These are phyloP conservation scores for Drosera capensis DNA, from an alignment of 148 eudicot species.

Conservation along the genomic window DNA sequence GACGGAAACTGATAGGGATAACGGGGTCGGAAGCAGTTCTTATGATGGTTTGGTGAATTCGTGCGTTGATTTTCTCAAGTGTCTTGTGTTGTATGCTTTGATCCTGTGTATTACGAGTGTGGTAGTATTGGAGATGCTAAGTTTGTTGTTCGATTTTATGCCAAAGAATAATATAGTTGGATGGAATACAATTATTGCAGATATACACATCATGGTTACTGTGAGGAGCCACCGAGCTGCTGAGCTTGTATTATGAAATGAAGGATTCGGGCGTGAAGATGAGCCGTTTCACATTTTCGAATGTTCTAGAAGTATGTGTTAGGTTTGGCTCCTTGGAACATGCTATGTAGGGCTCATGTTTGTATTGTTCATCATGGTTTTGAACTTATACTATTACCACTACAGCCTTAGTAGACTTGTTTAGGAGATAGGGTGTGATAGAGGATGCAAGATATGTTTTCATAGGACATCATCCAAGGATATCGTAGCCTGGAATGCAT, in stretches of 20 bases:
- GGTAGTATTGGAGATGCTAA: constrained; percentile 68
- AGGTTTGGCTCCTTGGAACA: constrained; percentile 74
- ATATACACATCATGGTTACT: constrained; percentile 75
- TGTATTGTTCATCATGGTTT: constrained; percentile 71
- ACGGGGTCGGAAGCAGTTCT: constrained; percentile 28
- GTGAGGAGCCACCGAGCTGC: constrained; percentile 82
- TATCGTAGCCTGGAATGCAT: constrained; percentile 70
- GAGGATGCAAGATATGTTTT: constrained; percentile 70
- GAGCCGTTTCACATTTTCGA: constrained; percentile 82
- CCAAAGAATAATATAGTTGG: constrained; percentile 64
- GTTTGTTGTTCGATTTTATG: constrained; percentile 54
- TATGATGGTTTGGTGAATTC: constrained; percentile 64
- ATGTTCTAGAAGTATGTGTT: constrained; percentile 53
- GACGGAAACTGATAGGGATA: constrained; percentile 52
- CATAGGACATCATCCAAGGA: constrained; percentile 58
- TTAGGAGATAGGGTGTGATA: constrained; percentile 89
- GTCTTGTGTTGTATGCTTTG: constrained; percentile 50
- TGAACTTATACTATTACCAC: constrained; percentile 55
- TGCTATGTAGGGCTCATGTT: constrained; percentile 83
- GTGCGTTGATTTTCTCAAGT: constrained; percentile 57
- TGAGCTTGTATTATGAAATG: constrained; percentile 65
- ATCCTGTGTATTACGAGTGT: constrained; percentile 81
- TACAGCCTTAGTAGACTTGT: constrained; percentile 70
- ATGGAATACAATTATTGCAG: constrained; percentile 84
- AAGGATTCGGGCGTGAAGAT: constrained; percentile 59